Conservation (phyloP, 257 asterid species). For the Scutellaria barbata region DNA sequence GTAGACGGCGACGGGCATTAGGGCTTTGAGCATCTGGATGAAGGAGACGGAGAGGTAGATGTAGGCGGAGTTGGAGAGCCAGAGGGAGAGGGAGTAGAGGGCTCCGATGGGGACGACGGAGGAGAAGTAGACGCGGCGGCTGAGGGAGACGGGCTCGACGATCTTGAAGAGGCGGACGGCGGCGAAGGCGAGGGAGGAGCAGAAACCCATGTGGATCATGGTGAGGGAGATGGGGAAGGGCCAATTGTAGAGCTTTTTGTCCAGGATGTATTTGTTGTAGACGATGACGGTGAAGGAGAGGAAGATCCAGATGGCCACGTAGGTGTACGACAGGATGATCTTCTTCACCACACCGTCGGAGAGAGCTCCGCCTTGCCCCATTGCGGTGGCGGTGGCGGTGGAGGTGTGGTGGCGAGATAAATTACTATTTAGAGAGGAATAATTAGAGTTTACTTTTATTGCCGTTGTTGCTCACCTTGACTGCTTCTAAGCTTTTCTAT, state of each 20-base stretch:
- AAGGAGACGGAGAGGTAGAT: slow-evolving; percentile 75
- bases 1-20: slow-evolving; percentile 81
- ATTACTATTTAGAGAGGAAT: too few species aligned
- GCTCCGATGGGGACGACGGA: slow-evolving; percentile 80
- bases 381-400: slow-evolving; percentile 36
- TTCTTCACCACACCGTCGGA: slow-evolving; percentile 65
- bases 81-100: slow-evolving; percentile 67
- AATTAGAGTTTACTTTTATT: too few species aligned
- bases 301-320: slow-evolving; percentile 74
- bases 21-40: slow-evolving; percentile 78
- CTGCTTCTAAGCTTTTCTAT: too few species aligned
- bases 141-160: slow-evolving; percentile 69
- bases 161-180: slow-evolving; percentile 60
- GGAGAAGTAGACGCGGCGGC: slow-evolving; percentile 61
- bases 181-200: slow-evolving; percentile 69
- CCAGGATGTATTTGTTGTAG: slow-evolving; percentile 83
- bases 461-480: too few species aligned
- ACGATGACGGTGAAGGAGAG: slow-evolving; percentile 76
- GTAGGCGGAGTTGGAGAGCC: slow-evolving; percentile 81
- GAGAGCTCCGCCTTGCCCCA: slow-evolving; percentile 62
- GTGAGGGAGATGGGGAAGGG: slow-evolving; percentile 80
- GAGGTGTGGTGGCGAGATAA: too few species aligned
- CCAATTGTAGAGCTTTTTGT: slow-evolving; percentile 72
- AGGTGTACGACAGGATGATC: slow-evolving; percentile 62
- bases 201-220: slow-evolving; percentile 80